Evolutionary conservation across 1,139 yeast genomes (phyloP).

Genomic region (Saccharomyces hybrid): DNA sequence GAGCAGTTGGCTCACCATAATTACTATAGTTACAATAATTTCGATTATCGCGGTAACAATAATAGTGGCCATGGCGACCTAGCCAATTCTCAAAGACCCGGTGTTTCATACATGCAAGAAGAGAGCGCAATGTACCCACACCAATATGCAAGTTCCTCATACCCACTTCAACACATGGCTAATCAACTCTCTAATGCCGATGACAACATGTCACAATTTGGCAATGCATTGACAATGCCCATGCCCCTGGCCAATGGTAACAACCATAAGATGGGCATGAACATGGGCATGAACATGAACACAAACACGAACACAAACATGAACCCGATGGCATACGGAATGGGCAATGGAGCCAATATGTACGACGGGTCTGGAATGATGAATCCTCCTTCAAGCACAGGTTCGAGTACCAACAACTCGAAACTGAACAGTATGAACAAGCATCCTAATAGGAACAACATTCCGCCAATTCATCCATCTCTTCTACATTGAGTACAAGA

Average conservation of each 20-base stretch:
- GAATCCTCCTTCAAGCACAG: neutral
- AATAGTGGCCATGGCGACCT: neutral
- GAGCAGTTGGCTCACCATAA: conserved; percentile 5
- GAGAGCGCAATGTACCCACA: neutral
- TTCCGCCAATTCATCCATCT: conserved; percentile 19
- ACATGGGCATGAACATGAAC: neutral
- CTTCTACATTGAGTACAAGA: conserved; percentile 10
- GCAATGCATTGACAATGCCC: neutral
- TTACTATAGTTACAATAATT: conserved; percentile 5
- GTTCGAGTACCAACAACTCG: conserved; percentile 7
- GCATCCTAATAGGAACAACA: conserved; percentile 8
- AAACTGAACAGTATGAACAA: conserved; percentile 5
- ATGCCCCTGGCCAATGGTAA: neutral
- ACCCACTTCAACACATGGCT: neutral
- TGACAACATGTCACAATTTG: neutral
- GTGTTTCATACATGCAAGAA: neutral
- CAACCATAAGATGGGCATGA: neutral
- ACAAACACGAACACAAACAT: neutral
- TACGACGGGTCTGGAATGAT: neutral
- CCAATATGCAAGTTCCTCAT: neutral
- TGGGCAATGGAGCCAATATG: neutral
- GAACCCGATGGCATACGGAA: neutral
- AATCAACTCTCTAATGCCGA: neutral
- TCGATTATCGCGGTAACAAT: conserved; percentile 5
- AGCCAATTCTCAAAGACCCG: neutral